Percentiles rank a stretch among this genome's conserved stretches.
Evolutionary conservation across 2,329 filamentous ascomycete species (phyloP).

Genomic region (Calonectria ilicicola): DNA sequence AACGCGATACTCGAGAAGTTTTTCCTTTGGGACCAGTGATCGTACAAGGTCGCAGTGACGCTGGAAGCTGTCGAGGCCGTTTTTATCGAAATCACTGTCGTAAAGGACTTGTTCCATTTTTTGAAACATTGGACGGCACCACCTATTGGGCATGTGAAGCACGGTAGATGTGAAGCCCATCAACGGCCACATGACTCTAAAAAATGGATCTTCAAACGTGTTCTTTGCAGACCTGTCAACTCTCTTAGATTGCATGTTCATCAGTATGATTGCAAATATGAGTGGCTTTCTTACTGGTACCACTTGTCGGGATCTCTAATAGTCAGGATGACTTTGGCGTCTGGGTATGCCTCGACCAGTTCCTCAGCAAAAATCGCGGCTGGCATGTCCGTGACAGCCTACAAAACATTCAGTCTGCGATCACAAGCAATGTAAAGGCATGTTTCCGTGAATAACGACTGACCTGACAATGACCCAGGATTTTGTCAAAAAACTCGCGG

Average conservation of each 20-base stretch:
- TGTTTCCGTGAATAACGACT: background rate
- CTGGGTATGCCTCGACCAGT: background rate
- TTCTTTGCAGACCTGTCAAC: background rate
- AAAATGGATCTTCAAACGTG: background rate
- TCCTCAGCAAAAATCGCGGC: background rate
- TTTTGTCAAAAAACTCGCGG: background rate
- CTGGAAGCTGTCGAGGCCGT: background rate
- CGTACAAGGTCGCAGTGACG: background rate
- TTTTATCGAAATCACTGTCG: background rate
- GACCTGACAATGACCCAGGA: background rate
- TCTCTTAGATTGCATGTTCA: background rate
- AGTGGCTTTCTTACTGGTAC: background rate
- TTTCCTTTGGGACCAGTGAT: background rate
- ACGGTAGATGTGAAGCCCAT: background rate
- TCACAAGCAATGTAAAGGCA: background rate
- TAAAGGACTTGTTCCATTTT: background rate
- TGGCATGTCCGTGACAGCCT: background rate
- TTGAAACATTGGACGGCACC: background rate
- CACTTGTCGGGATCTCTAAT: background rate
- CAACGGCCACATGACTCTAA: background rate
- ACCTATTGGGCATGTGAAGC: background rate
- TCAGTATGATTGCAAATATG: background rate
- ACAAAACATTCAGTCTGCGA: background rate
- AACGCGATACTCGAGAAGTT: background rate
- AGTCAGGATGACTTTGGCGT: background rate